Percentiles rank a stretch among this genome's conserved stretches.
These are phyloP conservation scores for Tetrahymena malaccensis DNA, from an alignment of 73 alveolate species.

Conservation along the genomic window DNA sequence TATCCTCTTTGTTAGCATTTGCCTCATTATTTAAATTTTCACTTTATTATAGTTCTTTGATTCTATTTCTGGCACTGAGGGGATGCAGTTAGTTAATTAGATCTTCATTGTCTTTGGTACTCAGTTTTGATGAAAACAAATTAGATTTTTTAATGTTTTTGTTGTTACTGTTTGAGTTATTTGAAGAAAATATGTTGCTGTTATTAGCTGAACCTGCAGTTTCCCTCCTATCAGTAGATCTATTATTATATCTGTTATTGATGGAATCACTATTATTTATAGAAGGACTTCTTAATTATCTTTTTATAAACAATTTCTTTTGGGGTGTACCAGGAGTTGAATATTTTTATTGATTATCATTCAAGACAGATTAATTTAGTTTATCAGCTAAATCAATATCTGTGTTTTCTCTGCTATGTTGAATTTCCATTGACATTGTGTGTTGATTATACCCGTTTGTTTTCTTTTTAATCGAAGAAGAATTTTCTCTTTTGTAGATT, in stretches of 20 bases:
- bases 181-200: background rate
- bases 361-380: background rate
- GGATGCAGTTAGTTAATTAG: background rate
- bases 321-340: background rate
- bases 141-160: background rate
- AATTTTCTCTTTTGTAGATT: background rate
- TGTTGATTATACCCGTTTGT: background rate
- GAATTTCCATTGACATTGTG: background rate
- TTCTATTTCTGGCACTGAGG: background rate
- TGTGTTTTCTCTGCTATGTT: background rate
- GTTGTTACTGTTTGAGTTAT: background rate
- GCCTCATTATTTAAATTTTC: background rate
- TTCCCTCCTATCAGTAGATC: background rate
- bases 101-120: background rate
- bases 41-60: background rate
- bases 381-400: background rate
- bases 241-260: background rate
- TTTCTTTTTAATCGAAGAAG: background rate
- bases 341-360: background rate
- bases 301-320: background rate
- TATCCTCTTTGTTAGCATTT: background rate
- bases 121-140: background rate
- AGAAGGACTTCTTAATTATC: background rate
- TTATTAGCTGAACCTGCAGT: background rate
- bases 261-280: background rate